Percentiles rank a stretch among this genome's conserved stretches.
Conservation (phyloP, 2,329 filamentous ascomycete genomes). For the Orbilia oligospora region DNA sequence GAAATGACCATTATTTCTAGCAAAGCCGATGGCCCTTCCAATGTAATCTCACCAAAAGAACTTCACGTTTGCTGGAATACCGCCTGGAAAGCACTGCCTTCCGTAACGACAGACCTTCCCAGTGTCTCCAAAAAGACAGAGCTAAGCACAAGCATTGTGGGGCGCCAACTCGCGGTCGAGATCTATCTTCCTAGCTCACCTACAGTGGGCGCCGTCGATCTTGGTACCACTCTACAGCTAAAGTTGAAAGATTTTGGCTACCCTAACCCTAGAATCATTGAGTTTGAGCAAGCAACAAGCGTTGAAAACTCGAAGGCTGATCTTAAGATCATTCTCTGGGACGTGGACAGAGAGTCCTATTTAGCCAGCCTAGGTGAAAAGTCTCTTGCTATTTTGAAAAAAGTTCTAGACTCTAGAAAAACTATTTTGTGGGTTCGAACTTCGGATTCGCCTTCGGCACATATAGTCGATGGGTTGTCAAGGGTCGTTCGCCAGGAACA, state of each 20-base stretch:
- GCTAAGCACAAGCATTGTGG: neutral
- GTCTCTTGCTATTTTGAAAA: slow-evolving; percentile 10
- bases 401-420: slow-evolving; percentile 7
- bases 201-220: neutral
- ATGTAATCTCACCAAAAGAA: slow-evolving; percentile 2
- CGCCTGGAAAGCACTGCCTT: neutral
- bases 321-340: slow-evolving; percentile 42
- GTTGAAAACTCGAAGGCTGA: neutral
- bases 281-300: neutral
- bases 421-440: slow-evolving; percentile 44
- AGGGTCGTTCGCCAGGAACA: slow-evolving; percentile 43
- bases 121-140: neutral
- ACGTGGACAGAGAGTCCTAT: slow-evolving; percentile 17
- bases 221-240: neutral
- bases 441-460: slow-evolving; percentile 3
- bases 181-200: neutral
- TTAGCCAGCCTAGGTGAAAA: slow-evolving; percentile 4
- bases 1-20: slow-evolving; percentile 35
- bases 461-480: slow-evolving; percentile 42
- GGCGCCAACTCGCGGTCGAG: neutral
- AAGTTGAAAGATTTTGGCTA: neutral
- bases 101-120: neutral
- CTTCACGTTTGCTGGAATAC: slow-evolving; percentile 44
- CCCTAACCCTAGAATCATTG: neutral
- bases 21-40: neutral